Conservation (phyloP, 345 rosid genomes). For the Arabis alpina region DNA sequence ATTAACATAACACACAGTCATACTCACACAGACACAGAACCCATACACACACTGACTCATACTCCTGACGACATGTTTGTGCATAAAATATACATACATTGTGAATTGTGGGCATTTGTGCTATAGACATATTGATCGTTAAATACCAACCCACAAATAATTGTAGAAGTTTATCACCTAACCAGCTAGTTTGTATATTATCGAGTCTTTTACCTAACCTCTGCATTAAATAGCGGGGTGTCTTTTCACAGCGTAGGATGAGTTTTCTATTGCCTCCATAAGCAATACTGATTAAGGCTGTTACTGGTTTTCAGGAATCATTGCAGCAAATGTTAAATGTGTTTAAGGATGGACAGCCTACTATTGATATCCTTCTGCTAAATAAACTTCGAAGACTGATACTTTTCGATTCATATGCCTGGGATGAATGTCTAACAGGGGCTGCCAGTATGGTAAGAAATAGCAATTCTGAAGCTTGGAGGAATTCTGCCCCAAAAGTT, state of each 20-base stretch:
- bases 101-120: slow-evolving; percentile 10
- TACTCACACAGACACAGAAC: neutral
- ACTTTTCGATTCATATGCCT: slow-evolving; percentile 71
- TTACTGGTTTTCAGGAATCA: slow-evolving; percentile 55
- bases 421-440: slow-evolving; percentile 81
- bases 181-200: slow-evolving; percentile 18
- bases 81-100: neutral
- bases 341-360: slow-evolving; percentile 57
- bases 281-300: slow-evolving; percentile 24
- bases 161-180: slow-evolving; percentile 18
- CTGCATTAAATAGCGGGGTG: neutral
- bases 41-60: neutral
- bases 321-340: slow-evolving; percentile 54
- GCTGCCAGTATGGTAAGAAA: slow-evolving; percentile 56
- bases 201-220: slow-evolving; percentile 14
- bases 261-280: slow-evolving; percentile 14
- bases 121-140: slow-evolving; percentile 5
- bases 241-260: slow-evolving; percentile 7
- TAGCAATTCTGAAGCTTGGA: slow-evolving; percentile 48
- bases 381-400: slow-evolving; percentile 79
- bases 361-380: slow-evolving; percentile 79
- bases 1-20: slow-evolving; percentile 16
- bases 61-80: slow-evolving; percentile 8
- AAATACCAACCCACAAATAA: neutral
- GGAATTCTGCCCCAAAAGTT: slow-evolving; percentile 43